phyloP scores from a whole-genome alignment of 768 basidiomycete genomes.

The Leccinum subgranulosum region DNA sequence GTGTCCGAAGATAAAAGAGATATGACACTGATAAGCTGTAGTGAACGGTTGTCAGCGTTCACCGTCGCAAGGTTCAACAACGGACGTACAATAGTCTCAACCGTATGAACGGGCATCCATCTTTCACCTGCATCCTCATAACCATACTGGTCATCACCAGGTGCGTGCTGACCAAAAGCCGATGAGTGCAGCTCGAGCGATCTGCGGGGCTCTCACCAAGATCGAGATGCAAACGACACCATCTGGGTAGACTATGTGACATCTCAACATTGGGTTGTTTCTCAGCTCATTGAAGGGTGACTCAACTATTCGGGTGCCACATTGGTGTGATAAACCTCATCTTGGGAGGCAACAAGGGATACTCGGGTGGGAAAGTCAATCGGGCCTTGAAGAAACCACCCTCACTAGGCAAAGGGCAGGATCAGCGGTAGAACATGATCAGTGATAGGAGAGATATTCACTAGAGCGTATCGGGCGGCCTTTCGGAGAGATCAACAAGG shows the following conservation, averaged over 20 bases:
- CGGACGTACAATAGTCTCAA: slow-evolving; percentile 85
- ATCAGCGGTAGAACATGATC: slow-evolving; percentile 3
- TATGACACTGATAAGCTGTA: slow-evolving; percentile 91
- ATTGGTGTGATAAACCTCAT: slow-evolving; percentile 94
- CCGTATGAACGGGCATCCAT: slow-evolving; percentile 96
- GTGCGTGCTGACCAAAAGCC: slow-evolving; percentile 65
- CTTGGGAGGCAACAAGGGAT: slow-evolving; percentile 88
- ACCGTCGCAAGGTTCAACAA: neutral
- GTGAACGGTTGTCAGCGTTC: neutral
- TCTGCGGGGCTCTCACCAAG: slow-evolving; percentile 48
- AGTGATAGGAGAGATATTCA: slow-evolving; percentile 35
- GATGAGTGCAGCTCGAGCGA: slow-evolving; percentile 1
- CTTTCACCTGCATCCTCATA: slow-evolving; percentile 97
- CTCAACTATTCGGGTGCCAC: slow-evolving; percentile 96
- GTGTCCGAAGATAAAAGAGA: slow-evolving; percentile 90
- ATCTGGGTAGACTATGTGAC: slow-evolving; percentile 76
- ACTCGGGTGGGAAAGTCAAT: slow-evolving; percentile 86
- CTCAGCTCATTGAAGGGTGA: slow-evolving; percentile 6
- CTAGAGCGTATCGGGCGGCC: slow-evolving; percentile 93
- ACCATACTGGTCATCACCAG: slow-evolving; percentile 94
- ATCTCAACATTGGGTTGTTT: neutral
- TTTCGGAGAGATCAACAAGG: slow-evolving; percentile 33
- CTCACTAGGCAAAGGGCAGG: slow-evolving; percentile 53
- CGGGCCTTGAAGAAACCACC: slow-evolving; percentile 95
- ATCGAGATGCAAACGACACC: slow-evolving; percentile 97